Percentiles rank a stretch among this genome's conserved stretches.
These are phyloP conservation scores for Naganishia antarctica DNA, from an alignment of 768 basidiomycete genomes.

Conservation along the genomic window DNA sequence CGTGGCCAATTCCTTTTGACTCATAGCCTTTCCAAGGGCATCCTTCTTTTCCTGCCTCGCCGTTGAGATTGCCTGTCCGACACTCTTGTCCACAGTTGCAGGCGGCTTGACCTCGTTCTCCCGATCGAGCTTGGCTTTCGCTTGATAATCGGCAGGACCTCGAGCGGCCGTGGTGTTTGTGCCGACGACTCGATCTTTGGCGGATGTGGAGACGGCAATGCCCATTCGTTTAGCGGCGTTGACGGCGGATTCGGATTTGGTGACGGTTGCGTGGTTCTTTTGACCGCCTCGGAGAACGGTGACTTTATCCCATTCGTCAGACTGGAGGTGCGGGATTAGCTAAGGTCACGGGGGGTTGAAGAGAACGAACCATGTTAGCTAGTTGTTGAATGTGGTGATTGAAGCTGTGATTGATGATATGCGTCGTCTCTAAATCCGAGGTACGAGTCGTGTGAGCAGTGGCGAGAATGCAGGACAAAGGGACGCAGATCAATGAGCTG, in stretches of 20 bases:
- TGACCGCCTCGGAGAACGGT: constrained; percentile 36
- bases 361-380: constrained; percentile 23
- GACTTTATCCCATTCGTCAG: constrained; percentile 39
- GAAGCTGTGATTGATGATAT: too few species aligned
- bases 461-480: neutral
- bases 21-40: constrained; percentile 53
- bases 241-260: constrained; percentile 34
- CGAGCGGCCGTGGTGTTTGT: constrained; percentile 29
- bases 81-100: constrained; percentile 58
- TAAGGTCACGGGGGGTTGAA: neutral
- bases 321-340: constrained; percentile 28
- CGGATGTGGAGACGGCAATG: constrained; percentile 37
- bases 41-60: constrained; percentile 68
- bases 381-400: neutral
- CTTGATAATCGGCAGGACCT: constrained; percentile 76
- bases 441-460: neutral
- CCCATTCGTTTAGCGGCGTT: constrained; percentile 41
- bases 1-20: constrained; percentile 87
- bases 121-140: constrained; percentile 86
- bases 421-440: too few species aligned
- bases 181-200: constrained; percentile 34
- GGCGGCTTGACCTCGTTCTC: constrained; percentile 95
- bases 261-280: constrained; percentile 34
- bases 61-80: constrained; percentile 68
- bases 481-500: neutral